Evolutionary conservation across 2,329 filamentous ascomycete species (phyloP).

Genomic region (Exserohilum turcica): DNA sequence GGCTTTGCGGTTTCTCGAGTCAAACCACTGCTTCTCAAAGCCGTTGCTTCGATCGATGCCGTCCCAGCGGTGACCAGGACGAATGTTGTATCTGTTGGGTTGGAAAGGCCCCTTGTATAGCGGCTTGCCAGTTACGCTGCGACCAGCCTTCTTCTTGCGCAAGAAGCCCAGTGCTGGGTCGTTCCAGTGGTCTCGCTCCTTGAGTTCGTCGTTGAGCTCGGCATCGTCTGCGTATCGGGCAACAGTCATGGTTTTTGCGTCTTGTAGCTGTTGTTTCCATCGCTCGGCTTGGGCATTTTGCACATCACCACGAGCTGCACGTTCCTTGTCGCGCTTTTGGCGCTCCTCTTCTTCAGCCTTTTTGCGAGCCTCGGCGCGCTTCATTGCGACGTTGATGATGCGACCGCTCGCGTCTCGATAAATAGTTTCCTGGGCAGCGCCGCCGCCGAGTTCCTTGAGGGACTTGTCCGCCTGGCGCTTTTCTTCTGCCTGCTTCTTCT

Average conservation of each 20-base stretch:
- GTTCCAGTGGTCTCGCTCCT: slow-evolving; percentile 80
- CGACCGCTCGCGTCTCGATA: slow-evolving; percentile 94
- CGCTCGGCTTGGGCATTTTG: slow-evolving; percentile 72
- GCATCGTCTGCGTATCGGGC: slow-evolving; percentile 83
- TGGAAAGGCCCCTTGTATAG: slow-evolving; percentile 78
- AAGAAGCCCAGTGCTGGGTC: slow-evolving; percentile 89
- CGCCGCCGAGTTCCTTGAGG: slow-evolving; percentile 46
- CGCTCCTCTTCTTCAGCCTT: slow-evolving; percentile 73
- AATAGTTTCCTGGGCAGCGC: slow-evolving; percentile 70
- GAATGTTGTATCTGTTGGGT: slow-evolving; percentile 92
- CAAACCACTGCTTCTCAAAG: slow-evolving; percentile 92
- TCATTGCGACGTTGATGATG: slow-evolving; percentile 92
- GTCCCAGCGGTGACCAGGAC: slow-evolving; percentile 93
- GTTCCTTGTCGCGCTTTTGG: slow-evolving; percentile 68
- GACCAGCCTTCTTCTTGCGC: slow-evolving; percentile 55
- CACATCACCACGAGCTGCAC: slow-evolving; percentile 81
- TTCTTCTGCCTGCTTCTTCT: slow-evolving; percentile 70
- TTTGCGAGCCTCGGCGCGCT: slow-evolving; percentile 81
- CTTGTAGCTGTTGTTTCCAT: slow-evolving; percentile 70
- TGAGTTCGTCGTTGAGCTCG: slow-evolving; percentile 83
- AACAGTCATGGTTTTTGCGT: slow-evolving; percentile 81
- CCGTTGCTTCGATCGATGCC: slow-evolving; percentile 93
- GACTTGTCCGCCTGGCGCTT: slow-evolving; percentile 52
- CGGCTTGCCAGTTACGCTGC: slow-evolving; percentile 61
- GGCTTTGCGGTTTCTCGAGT: slow-evolving; percentile 76